These are phyloP conservation scores for Hyaloscypha variabilis DNA, from an alignment of 495 filamentous ascomycete species.

Conservation along the genomic window DNA sequence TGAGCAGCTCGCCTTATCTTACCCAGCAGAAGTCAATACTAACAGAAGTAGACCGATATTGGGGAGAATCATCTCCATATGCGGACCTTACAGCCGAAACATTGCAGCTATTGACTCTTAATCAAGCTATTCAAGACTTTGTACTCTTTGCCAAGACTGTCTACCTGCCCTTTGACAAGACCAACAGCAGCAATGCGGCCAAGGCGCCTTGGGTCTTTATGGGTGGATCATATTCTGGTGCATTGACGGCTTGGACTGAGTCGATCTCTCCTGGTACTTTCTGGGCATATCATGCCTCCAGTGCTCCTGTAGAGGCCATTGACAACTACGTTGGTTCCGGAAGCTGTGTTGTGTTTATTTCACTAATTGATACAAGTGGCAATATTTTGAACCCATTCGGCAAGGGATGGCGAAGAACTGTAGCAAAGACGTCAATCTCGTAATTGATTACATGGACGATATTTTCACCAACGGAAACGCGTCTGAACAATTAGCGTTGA, in stretches of 20 bases:
- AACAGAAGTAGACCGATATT: slow-evolving; percentile 53
- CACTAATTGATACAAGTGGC: slow-evolving; percentile 43
- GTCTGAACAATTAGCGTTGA: slow-evolving; percentile 50
- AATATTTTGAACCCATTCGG: slow-evolving; percentile 66
- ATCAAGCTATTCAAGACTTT: slow-evolving; percentile 63
- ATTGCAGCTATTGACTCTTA: slow-evolving; percentile 62
- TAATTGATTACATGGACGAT: slow-evolving; percentile 60
- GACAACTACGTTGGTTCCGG: slow-evolving; percentile 47
- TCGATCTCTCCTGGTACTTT: slow-evolving; percentile 61
- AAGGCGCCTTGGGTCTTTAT: slow-evolving; percentile 65
- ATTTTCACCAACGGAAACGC: slow-evolving; percentile 44
- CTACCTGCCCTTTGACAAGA: slow-evolving; percentile 57
- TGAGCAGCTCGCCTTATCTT: slow-evolving; percentile 31
- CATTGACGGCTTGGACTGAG: slow-evolving; percentile 65
- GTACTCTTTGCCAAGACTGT: slow-evolving; percentile 64
- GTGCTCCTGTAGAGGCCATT: slow-evolving; percentile 64
- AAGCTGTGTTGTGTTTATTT: neutral
- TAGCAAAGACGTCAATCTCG: slow-evolving; percentile 54
- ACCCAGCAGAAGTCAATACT: neutral
- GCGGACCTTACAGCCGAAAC: slow-evolving; percentile 54
- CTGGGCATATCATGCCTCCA: slow-evolving; percentile 68
- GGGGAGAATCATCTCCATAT: slow-evolving; percentile 64
- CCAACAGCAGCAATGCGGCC: slow-evolving; percentile 51
- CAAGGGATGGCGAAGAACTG: slow-evolving; percentile 68
- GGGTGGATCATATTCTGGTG: slow-evolving; percentile 69